Base-by-base conservation (phyloP, 495 filamentous ascomycete genomes). In the Oidiodendron maius region DNA sequence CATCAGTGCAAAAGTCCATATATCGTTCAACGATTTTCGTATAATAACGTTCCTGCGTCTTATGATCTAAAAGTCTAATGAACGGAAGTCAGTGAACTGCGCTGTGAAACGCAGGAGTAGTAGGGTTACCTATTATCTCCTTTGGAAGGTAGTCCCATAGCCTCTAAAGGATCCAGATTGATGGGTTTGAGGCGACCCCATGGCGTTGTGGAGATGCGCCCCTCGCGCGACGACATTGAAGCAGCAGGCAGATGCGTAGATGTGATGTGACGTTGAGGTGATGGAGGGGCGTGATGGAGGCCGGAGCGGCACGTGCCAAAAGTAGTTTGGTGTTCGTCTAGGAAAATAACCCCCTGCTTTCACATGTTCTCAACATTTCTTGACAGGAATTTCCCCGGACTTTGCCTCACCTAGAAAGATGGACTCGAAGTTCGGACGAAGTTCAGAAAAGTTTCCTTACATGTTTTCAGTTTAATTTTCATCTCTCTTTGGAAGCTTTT, bases 11-110 rank as follows among this genome's bases (percentile, higher is more conserved):
- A 65, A 96, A 93, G 51, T 75, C 78, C 72, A 94, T 83, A 67
- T 93, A 98, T 44, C 88, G 81, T 54, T 87, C 78, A 46, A 86
- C 77, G 52, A 97, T 91, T 60, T 79, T 89, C 56, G 84, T 74
- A 65, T 86, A 96, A 74, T 94, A 96, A 25, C 74, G 65, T 64
- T 91, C 81, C 64, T 96, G 90, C 12, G 71, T 74, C 61, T 82
- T 85, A 56, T 76, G 68, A 51, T 89, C 81, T 40, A 91, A 76
- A 23, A 96, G 72, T 59, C 89, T 95, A 4, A 21, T 15, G 12
- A 23, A 40, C 46, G 2, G 1, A 3, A 4, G 48, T 1, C 13
- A 42, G 5, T 6, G 8, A 25, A 48, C 39, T 12, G 23, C 10
- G 30, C 23, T 25, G 12, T 23, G 53, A 43, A 43, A 25, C 16